Percentiles rank a stretch among this genome's conserved stretches.
Conservation (phyloP, 2,329 filamentous ascomycete species). For the Aureobasidium sp. region DNA sequence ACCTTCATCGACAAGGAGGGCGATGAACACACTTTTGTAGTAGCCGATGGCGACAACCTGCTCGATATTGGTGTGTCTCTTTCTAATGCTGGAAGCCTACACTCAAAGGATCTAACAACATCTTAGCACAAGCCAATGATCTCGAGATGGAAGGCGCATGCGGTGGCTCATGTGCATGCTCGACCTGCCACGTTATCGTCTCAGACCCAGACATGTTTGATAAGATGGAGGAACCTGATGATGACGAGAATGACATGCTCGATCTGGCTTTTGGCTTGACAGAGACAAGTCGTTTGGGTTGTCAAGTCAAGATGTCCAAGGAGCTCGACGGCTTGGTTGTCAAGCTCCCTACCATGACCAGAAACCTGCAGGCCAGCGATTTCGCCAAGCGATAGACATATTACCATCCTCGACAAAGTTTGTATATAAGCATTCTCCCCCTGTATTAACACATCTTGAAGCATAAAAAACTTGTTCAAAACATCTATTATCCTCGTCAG, state of each 20-base stretch:
- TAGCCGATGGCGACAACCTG: slow-evolving; percentile 82
- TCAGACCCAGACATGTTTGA: slow-evolving; percentile 55
- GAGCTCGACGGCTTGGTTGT: slow-evolving; percentile 83
- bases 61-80: slow-evolving; percentile 62
- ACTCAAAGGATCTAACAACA: no score
- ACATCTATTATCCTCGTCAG: no score
- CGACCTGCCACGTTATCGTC: slow-evolving; percentile 87
- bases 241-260: slow-evolving; percentile 71
- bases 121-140: slow-evolving; percentile 69
- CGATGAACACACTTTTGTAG: slow-evolving; percentile 66
- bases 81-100: no score
- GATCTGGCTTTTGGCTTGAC: slow-evolving; percentile 85
- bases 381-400: slow-evolving; percentile 46
- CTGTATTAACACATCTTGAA: slow-evolving; percentile 6
- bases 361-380: slow-evolving; percentile 92
- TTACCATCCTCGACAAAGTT: background rate
- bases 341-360: slow-evolving; percentile 82
- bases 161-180: slow-evolving; percentile 88
- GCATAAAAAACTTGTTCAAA: background rate
- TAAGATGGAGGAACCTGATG: slow-evolving; percentile 39
- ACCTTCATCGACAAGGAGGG: slow-evolving; percentile 94
- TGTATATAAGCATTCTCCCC: background rate
- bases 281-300: slow-evolving; percentile 76
- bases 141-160: slow-evolving; percentile 98
- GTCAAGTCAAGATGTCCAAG: slow-evolving; percentile 86